Base-by-base conservation (phyloP, 1,284 basidiomycete species). In the Sanguinoderma infundibulare region DNA sequence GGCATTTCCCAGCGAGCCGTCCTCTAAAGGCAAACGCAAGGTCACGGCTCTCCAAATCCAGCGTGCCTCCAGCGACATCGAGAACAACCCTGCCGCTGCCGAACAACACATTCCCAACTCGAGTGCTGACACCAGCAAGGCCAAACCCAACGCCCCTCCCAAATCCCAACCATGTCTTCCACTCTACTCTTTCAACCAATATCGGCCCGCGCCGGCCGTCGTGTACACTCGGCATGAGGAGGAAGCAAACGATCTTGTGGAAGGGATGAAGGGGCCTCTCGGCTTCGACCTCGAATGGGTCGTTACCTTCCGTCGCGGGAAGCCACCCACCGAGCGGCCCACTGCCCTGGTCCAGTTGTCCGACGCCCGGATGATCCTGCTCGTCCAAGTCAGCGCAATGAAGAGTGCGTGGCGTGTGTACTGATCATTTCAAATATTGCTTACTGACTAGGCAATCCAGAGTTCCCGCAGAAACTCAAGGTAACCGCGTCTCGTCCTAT, bases 281-380 rank as follows among this genome's bases (percentile, higher is more conserved):
- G 86, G 85, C 3, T 83, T 88, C 44, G 87, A 89, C 69, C 74
- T 87, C 56, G 87, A 89, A 68, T 88, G 87, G 86, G 76, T 78
- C 12, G 78, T 83, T 22, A 68, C 75, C 42, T 78, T 74, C 56
- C 67, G 71, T n/a, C 66, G 65, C 6, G 68, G 71, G 38, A 60
- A 53, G 3, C 61, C 68, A 30, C 66, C 72, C 2, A 65, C 61
- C 34, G 74, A 79, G 57, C 72, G 79, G 38, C 74, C 76, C 26
- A 79, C 79, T 4, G 85, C 87, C 0, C 73, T 86, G 1, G 78
- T 87, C 3, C 87, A 89, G 66, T 58, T 89, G 1, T 81, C 79
- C 67, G 81, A 81, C 66, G 61, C 67, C 53, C 65, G 73, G 1
- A 78, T 80, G 32, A 83, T 88, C 26, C 67, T 89, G 34, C 73